Conservation (phyloP, 2,329 filamentous ascomycete species). For the Plenodomus tracheiphilus region DNA sequence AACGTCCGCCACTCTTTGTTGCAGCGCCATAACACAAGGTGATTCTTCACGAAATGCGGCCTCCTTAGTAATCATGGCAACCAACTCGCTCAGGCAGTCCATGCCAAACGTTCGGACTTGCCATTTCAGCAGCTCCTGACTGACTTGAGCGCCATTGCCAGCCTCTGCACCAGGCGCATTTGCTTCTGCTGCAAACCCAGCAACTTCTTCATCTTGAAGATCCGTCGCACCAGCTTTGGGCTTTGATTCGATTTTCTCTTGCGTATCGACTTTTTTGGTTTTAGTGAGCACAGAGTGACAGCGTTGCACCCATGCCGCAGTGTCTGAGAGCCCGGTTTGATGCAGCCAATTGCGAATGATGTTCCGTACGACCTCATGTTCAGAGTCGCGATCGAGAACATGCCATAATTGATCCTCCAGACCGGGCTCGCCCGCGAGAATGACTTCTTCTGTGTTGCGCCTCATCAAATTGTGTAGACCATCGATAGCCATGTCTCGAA, state of each 20-base stretch:
- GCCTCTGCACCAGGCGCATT: slow-evolving; percentile 56
- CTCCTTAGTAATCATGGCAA: slow-evolving; percentile 77
- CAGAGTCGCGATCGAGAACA: slow-evolving; percentile 75
- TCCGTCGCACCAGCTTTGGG: slow-evolving; percentile 66
- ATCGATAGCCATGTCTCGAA: slow-evolving; percentile 81
- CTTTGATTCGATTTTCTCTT: slow-evolving; percentile 53
- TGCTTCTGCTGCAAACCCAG: slow-evolving; percentile 82
- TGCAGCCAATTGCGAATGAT: slow-evolving; percentile 92
- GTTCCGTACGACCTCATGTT: slow-evolving; percentile 78
- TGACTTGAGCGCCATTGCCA: slow-evolving; percentile 44
- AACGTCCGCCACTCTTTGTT: slow-evolving; percentile 85
- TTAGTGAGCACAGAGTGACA: slow-evolving; percentile 89
- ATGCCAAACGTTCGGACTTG: slow-evolving; percentile 95
- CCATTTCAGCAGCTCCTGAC: slow-evolving; percentile 91
- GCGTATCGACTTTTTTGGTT: slow-evolving; percentile 71
- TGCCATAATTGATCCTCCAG: slow-evolving; percentile 94
- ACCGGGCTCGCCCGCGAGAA: slow-evolving; percentile 72
- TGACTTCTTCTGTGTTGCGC: slow-evolving; percentile 80
- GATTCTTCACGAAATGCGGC: slow-evolving; percentile 78
- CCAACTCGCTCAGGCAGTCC: slow-evolving; percentile 81
- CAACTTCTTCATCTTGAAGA: slow-evolving; percentile 92
- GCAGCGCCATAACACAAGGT: slow-evolving; percentile 74
- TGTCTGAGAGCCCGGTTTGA: slow-evolving; percentile 81
- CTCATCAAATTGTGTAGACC: slow-evolving; percentile 96
- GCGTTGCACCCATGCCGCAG: slow-evolving; percentile 81